phyloP scores from a whole-genome alignment of 805 yeast genomes.

The Vanderwaltozyma verrucispora region DNA sequence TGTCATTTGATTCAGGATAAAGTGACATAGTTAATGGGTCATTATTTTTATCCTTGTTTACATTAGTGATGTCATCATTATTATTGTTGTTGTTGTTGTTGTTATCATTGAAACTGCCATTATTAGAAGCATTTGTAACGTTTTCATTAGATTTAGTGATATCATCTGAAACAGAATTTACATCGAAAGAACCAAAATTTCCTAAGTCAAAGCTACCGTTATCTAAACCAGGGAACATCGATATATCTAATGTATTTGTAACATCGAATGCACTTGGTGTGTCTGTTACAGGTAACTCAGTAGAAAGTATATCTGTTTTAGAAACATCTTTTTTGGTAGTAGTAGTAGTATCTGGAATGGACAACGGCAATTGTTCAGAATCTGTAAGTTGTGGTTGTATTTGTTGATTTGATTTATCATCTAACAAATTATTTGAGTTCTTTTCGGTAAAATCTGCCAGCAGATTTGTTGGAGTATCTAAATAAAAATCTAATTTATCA shows the following conservation, averaged over 20 bases:
- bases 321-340: neutral
- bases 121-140: conserved; percentile 2
- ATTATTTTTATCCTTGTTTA: no score
- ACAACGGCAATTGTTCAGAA: neutral
- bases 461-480: conserved; percentile 9
- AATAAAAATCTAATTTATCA: conserved; percentile 8
- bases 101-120: conserved; percentile 2
- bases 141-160: conserved; percentile 3
- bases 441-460: conserved; percentile 4
- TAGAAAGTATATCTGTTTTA: neutral
- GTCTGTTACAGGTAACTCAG: neutral
- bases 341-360: neutral
- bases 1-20: neutral
- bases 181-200: conserved; percentile 6
- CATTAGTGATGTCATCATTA: neutral
- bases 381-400: neutral
- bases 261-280: conserved; percentile 7
- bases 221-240: conserved; percentile 26
- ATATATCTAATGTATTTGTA: conserved; percentile 22
- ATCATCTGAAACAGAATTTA: conserved; percentile 9
- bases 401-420: neutral
- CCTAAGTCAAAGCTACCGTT: conserved; percentile 21
- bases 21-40: no score
- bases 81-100: neutral
- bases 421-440: neutral